A percentile compares a stretch with the other conserved stretches of the same genome.
Evolutionary conservation across 1,284 basidiomycete species (phyloP).

Genomic region (Fomitiporia mediterranea): DNA sequence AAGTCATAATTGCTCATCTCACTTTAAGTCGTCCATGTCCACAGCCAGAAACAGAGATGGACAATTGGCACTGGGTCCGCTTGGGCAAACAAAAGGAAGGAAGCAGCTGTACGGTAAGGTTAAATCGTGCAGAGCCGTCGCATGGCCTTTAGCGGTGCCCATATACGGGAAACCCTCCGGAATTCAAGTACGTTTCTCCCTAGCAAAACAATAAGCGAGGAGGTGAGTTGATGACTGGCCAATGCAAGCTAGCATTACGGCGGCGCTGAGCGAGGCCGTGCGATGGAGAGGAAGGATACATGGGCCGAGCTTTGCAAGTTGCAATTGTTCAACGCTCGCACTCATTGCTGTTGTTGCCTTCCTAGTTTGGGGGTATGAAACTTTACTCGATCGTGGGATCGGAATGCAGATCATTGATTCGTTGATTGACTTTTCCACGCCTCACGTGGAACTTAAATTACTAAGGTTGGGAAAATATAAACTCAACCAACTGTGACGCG

Average conservation of each 20-base stretch:
- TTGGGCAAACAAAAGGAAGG: constrained; percentile 12
- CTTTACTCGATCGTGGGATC: too few relatives aligned
- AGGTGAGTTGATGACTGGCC: not conserved
- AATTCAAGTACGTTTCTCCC: not conserved
- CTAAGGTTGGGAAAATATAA: too few relatives aligned
- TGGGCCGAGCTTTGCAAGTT: too few relatives aligned
- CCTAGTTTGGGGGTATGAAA: too few relatives aligned
- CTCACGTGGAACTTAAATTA: too few relatives aligned
- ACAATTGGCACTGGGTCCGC: constrained; percentile 5
- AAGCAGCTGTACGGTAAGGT: not conserved
- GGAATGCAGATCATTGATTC: too few relatives aligned
- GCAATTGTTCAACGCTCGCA: too few relatives aligned
- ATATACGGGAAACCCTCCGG: not conserved
- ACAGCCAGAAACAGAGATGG: not conserved
- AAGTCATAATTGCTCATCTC: not conserved
- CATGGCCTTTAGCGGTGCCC: not conserved
- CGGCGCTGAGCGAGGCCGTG: not conserved
- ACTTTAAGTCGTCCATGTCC: not conserved
- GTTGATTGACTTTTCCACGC: too few relatives aligned
- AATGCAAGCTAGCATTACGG: not conserved
- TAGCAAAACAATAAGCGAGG: not conserved
- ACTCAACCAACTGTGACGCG: too few relatives aligned
- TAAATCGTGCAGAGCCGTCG: not conserved
- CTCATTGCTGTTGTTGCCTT: too few relatives aligned
- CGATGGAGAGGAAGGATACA: constrained; percentile 1